Base-by-base conservation (phyloP, 2,329 filamentous ascomycete species). In the Myriosclerotinia duriaeana region DNA sequence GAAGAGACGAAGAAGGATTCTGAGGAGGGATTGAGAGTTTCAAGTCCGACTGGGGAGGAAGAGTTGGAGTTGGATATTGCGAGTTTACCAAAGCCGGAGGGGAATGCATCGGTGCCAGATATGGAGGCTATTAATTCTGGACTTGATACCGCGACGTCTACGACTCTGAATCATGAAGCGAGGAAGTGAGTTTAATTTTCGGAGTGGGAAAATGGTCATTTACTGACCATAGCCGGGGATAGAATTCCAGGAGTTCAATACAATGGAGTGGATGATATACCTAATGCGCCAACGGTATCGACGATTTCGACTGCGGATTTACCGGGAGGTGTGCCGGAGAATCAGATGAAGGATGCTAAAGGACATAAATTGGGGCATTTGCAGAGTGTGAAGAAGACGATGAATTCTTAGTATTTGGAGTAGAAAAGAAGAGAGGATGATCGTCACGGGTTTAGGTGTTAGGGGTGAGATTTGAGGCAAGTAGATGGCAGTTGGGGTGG, bases 251-350 rank as follows among this genome's bases (percentile, higher is more conserved):
- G 42, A 3, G 48, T 12, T 60, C 26, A 48, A 34, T n/a, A 22
- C 36, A 7, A 36, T 50, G 30, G 20, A 22, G 22, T 60, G 9
- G 5, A 48, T 30, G 34, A 48, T 30, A 59, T 46, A 50, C 63
- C 42, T 15, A 60, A 48, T 38, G 56, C 42, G 36, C 56, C 56
- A 36, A 26, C 20, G 2, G 22, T 44, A n/a, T 40, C 26, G 2
- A 56, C 46, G 5, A 71, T 78, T 14, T 75, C 76, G 0, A 81
- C 79, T 1, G 71, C 74, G n/a, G 77, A 79, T n/a, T 72, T 81
- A 5, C 79, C 80, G 0, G 79, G 74, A 48, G 80, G 80, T 2
- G 72, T 72, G 34, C 77, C 78, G 14, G 78, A 80, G 68, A 72
- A 74, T 9, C 74, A 81, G 30, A 42, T 75, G 42, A 68, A 67